Base-by-base conservation (phyloP, 1,139 yeast species). In the Debaryomyces robertsiae region DNA sequence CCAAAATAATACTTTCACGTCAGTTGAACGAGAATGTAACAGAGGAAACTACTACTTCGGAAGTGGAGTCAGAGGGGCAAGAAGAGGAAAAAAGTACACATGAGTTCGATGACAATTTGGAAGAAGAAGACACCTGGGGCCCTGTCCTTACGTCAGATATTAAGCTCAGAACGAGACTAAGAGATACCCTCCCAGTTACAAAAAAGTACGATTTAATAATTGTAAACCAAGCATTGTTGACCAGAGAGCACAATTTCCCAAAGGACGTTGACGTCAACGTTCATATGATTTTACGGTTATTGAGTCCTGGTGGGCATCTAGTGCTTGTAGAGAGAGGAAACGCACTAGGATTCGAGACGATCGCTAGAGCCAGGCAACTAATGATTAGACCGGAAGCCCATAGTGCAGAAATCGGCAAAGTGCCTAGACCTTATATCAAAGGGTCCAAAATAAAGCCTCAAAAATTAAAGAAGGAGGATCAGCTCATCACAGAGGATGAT, bases 311-410 rank as follows among this genome's bases (percentile, higher is more conserved):
- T 10, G 98, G 98, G 0, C 82, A 83, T 44, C 62, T 91, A 14
- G 81, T 89, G 1, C 61, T 93, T 6, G 67, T 91, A 2, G 98
- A 93, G 64, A 74, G 97, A 49, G 98, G 98, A 2, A 88, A 86
- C 43, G 88, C 97, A 0, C 61, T 82, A 27, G 98, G 98, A 0
- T 89, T 89, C 57, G 98, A 93, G 61, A 75, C 82, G 4, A 76
- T 90, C 45, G 95, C 96, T 0, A 74, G 96, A 42, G 97, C 98
- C 1, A 75, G 98, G 54, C 96, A 93, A 60, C 62, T 88, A 7
- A 80, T 90, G 80, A 68, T 93, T 16, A 77, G 97, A 48, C 96
- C 97, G 0, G 95, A 88, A 53, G 76, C 80, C 4, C 73, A 68
- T 49, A 71, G 65, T 6, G 59, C 64, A 3, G 87, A 81, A 48